A percentile compares a stretch with the other conserved stretches of the same genome.
Conservation (phyloP, 805 yeast species). For the Candida pseudofarinosa region DNA sequence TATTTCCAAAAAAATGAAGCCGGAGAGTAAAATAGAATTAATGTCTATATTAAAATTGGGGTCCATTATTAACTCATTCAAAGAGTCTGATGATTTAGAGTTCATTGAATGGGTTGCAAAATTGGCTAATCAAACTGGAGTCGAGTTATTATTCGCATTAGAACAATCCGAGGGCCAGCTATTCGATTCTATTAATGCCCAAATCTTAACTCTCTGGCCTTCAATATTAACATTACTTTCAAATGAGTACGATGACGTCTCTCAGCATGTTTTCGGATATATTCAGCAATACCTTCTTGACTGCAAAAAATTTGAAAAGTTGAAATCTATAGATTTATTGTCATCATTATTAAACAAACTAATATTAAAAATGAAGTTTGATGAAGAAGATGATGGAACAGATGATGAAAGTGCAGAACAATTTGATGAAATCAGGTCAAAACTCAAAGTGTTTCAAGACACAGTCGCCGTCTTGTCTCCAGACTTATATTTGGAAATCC, state of each 20-base stretch:
- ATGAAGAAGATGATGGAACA: slow-evolving; percentile 63
- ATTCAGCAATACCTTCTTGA: slow-evolving; percentile 69
- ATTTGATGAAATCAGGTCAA: slow-evolving; percentile 73
- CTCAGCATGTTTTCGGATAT: slow-evolving; percentile 78
- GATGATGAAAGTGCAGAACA: slow-evolving; percentile 74
- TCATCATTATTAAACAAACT: slow-evolving; percentile 63
- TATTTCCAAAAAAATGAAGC: slow-evolving; percentile 73
- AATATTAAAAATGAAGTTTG: slow-evolving; percentile 75
- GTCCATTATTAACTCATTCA: slow-evolving; percentile 37
- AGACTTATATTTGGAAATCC: slow-evolving; percentile 54
- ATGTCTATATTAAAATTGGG: slow-evolving; percentile 67
- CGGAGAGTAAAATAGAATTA: slow-evolving; percentile 64
- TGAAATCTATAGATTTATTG: slow-evolving; percentile 46
- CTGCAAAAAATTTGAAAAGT: slow-evolving; percentile 51
- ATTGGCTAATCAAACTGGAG: slow-evolving; percentile 66
- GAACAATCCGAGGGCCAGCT: slow-evolving; percentile 39
- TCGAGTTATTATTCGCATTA: slow-evolving; percentile 67
- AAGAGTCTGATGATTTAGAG: slow-evolving; percentile 47
- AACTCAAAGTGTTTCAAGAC: slow-evolving; percentile 78
- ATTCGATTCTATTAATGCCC: slow-evolving; percentile 36
- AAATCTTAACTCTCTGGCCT: slow-evolving; percentile 67
- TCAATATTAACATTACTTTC: slow-evolving; percentile 63
- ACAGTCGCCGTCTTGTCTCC: slow-evolving; percentile 59
- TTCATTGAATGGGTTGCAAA: slow-evolving; percentile 75
- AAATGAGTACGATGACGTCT: slow-evolving; percentile 86